These are phyloP conservation scores for Oryza nivara DNA, from an alignment of 176 grass and related monocot species.

Conservation along the genomic window DNA sequence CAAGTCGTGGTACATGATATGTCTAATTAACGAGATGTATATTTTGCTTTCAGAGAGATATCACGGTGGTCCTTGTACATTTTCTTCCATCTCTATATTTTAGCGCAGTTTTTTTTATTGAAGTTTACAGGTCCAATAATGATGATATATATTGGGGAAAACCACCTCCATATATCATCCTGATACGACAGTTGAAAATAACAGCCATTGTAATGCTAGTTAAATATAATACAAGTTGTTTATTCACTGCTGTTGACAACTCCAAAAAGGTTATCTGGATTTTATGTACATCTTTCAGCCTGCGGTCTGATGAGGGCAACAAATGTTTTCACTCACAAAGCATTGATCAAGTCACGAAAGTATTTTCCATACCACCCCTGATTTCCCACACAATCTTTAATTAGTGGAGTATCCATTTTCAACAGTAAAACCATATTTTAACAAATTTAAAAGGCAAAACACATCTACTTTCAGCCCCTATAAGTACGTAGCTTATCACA, in stretches of 20 bases:
- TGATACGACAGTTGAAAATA: constrained; percentile 38
- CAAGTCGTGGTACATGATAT: too few relatives aligned
- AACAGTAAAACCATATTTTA: not conserved
- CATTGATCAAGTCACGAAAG: not conserved
- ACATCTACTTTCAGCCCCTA: constrained; percentile 29
- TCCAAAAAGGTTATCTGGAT: not conserved
- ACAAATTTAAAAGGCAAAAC: not conserved
- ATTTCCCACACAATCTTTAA: constrained; percentile 30
- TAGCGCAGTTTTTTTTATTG: not conserved
- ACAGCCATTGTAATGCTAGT: not conserved
- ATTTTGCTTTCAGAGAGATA: too few relatives aligned
- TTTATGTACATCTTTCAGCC: not conserved
- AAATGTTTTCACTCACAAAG: not conserved
- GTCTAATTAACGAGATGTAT: too few relatives aligned
- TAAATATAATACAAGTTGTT: not conserved
- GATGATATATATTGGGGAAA: not conserved
- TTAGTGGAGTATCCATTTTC: constrained; percentile 54
- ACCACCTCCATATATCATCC: not conserved
- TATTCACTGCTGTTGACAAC: not conserved
- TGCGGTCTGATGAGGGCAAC: not conserved
- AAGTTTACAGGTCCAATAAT: not conserved
- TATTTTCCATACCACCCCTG: constrained; percentile 23
- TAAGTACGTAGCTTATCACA: constrained; percentile 41
- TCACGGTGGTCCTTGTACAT: too few relatives aligned
- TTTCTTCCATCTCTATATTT: not conserved